Evolutionary conservation across 1,284 basidiomycete genomes (phyloP).

Genomic region (Vanrija pseudolonga): DNA sequence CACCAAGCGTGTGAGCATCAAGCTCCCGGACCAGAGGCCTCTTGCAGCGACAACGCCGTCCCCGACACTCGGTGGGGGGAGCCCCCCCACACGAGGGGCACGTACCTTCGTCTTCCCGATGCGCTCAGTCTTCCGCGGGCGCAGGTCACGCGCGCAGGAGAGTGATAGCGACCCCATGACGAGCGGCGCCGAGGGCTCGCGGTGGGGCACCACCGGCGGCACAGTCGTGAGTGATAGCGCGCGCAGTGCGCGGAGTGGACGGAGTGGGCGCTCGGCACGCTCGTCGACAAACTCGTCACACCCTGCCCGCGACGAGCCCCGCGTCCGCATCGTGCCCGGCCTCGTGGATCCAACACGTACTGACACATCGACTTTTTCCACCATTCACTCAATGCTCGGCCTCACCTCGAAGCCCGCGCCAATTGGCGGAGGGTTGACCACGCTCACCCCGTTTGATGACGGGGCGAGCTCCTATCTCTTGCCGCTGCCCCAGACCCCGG

Average conservation of each 20-base stretch:
- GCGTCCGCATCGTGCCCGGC: slow-evolving; percentile 20
- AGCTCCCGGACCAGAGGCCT: too few relatives aligned
- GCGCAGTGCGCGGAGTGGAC: not conserved
- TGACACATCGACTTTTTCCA: slow-evolving; percentile 25
- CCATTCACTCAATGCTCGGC: too few relatives aligned
- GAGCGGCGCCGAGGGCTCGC: not conserved
- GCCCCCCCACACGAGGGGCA: not conserved
- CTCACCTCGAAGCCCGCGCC: too few relatives aligned
- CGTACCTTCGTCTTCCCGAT: slow-evolving; percentile 44
- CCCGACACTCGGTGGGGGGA: too few relatives aligned
- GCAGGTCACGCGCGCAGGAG: too few relatives aligned
- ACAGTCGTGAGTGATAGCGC: not conserved
- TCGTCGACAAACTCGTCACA: not conserved
- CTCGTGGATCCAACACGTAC: slow-evolving; percentile 38
- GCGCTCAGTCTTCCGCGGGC: slow-evolving; percentile 36
- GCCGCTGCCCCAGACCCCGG: too few relatives aligned
- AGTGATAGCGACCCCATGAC: slow-evolving; percentile 5
- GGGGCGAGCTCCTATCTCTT: too few relatives aligned
- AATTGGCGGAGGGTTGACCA: too few relatives aligned
- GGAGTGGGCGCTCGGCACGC: not conserved
- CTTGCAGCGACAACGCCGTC: too few relatives aligned
- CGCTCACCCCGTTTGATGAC: too few relatives aligned
- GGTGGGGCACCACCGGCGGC: not conserved
- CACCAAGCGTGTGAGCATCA: too few relatives aligned
- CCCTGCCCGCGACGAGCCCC: not conserved